phyloP scores from a whole-genome alignment of 2,329 filamentous ascomycete species.

The Cladosporium sp. region DNA sequence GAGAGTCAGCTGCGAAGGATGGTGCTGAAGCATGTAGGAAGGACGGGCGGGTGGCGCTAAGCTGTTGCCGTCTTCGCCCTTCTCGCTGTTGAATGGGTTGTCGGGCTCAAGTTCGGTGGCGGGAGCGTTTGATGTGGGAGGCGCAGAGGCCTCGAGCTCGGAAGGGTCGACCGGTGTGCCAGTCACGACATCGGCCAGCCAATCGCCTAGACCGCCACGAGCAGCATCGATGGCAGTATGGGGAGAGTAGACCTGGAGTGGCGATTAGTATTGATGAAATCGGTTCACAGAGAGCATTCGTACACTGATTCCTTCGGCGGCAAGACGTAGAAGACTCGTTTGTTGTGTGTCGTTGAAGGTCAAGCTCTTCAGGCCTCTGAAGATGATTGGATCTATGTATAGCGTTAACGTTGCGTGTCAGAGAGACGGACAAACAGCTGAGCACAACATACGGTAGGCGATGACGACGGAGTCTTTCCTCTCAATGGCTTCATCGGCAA shows the following conservation, averaged over 20 bases:
- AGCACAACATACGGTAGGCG: conserved; percentile 70
- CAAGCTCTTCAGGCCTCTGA: conserved; percentile 85
- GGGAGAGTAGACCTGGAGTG: conserved; percentile 71
- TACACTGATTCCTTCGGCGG: conserved; percentile 80
- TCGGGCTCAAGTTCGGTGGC: conserved; percentile 14
- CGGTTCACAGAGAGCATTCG: conserved; percentile 78
- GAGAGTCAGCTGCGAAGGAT: conserved; percentile 47
- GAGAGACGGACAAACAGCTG: neutral
- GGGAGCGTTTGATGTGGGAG: conserved; percentile 10
- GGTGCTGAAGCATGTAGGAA: conserved; percentile 47
- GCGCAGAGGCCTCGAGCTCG: conserved; percentile 21
- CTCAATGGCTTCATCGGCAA: conserved; percentile 85
- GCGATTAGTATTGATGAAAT: conserved; percentile 65
- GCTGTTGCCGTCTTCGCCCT: conserved; percentile 31
- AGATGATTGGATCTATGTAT: conserved; percentile 84
- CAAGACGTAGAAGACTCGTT: conserved; percentile 75
- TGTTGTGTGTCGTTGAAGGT: conserved; percentile 85
- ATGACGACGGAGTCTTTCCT: conserved; percentile 76
- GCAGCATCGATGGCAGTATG: conserved; percentile 94
- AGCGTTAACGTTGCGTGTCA: conserved; percentile 32
- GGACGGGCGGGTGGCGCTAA: conserved; percentile 43
- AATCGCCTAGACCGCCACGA: conserved; percentile 82
- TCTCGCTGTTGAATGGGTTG: conserved; percentile 10
- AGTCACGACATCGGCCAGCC: conserved; percentile 84
- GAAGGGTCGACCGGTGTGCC: conserved; percentile 46